These are phyloP conservation scores for Ceratocystis diversiconidia DNA, from an alignment of 2,329 filamentous ascomycete species.

Conservation along the genomic window DNA sequence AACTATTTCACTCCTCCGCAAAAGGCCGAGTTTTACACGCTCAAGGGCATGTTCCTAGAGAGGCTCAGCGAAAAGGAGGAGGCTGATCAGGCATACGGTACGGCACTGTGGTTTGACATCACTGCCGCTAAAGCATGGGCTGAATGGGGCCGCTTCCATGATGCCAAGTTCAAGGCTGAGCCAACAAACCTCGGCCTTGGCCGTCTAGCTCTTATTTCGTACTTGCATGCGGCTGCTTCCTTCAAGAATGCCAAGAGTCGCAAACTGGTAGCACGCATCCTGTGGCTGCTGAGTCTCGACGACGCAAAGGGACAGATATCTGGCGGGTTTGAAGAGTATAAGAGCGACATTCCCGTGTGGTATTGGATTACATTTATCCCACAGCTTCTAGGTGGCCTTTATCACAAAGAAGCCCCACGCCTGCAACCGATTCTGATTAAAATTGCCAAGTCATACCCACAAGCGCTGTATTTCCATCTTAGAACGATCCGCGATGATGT, in stretches of 20 bases:
- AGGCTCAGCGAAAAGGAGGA: conserved; percentile 84
- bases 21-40: conserved; percentile 96
- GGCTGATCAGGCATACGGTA: conserved; percentile 85
- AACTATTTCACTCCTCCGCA: conserved; percentile 95
- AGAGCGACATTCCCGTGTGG: conserved; percentile 94
- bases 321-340: conserved; percentile 84
- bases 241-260: conserved; percentile 96
- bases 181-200: conserved; percentile 69
- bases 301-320: conserved; percentile 73
- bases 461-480: conserved; percentile 90
- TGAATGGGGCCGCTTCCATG: conserved; percentile 98
- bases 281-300: conserved; percentile 92
- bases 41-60: conserved; percentile 98
- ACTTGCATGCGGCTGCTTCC: conserved; percentile 85
- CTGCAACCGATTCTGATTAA: conserved; percentile 77
- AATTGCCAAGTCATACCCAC: conserved; percentile 90
- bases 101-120: conserved; percentile 89
- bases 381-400: conserved; percentile 80
- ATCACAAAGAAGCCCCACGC: conserved; percentile 78
- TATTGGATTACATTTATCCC: conserved; percentile 99
- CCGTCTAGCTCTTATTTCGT: conserved; percentile 85
- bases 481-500: conserved; percentile 91
- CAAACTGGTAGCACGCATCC: conserved; percentile 80
- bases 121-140: conserved; percentile 95
- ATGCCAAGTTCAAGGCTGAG: conserved; percentile 87